Base-by-base conservation (phyloP, 2,329 filamentous ascomycete species). In the Ascochyta pisi region DNA sequence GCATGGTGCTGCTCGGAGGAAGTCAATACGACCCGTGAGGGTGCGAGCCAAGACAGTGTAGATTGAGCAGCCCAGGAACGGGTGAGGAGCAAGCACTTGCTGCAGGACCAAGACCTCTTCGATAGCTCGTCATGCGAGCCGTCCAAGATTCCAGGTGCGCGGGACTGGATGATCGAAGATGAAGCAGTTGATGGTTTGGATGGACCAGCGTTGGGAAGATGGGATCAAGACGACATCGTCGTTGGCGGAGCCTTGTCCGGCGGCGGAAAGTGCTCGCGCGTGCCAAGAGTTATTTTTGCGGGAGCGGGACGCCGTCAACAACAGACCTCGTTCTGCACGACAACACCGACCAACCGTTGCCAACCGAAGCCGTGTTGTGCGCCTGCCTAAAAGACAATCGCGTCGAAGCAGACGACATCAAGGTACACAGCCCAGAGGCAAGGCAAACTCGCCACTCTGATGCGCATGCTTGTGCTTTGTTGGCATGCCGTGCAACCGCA, bases 71-170 rank as follows among this genome's bases (percentile, higher is more conserved):
- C 9, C 33, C 24, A 47, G 31, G 26, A 23, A 44, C 33, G 34
- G 6, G 43, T 38, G 47, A 29, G 47, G 48, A 56, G 53, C 47
- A 56, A 56, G 53, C 53, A 48, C 47, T 56, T 31, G 37, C 47
- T 50, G 53, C 53, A 56, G 53, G 27, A 43, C 53, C 53, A 51
- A 56, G 53, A 56, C 42, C 44, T 51, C 48, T 51, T 56, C 46
- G 46, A 55, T 55, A 50, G 29, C 29, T 41, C 42, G 33, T 42
- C 42, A 48, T 51, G 53, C 53, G 34, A 38, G 15, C 15, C 7
- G 27, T 16, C 7, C 19, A 38, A 34, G 47, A 24, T 46, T 39
- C 47, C 47, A 33, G 43, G 33, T 44, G 24, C 33, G 43, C 43
- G 43, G 46, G 19, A 50, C 24, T 37, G 16, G 26, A 26, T 12